phyloP scores from a whole-genome alignment of 345 rosid species.

The Aegle marmelos region DNA sequence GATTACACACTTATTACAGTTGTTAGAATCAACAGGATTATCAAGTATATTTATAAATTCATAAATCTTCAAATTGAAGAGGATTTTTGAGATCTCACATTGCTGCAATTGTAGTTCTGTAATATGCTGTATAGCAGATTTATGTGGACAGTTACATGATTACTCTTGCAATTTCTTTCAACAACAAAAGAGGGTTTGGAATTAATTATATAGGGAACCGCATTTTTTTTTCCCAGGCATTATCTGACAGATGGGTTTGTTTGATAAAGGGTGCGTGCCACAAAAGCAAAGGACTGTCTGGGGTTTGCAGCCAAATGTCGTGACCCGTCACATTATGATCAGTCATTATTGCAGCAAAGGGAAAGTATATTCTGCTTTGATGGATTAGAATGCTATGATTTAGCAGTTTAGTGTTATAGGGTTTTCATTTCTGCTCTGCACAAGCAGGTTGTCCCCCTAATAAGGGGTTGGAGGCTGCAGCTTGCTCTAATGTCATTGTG shows the following conservation, averaged over 20 bases:
- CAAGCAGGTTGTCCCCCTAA: conserved; percentile 47
- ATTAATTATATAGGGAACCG: no score
- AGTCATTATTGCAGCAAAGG: conserved; percentile 55
- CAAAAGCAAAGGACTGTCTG: conserved; percentile 36
- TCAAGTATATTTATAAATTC: no score
- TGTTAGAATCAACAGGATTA: no score
- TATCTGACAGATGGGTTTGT: conserved; percentile 30
- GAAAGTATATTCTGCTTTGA: conserved; percentile 44
- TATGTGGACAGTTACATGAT: no score
- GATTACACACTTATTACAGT: no score
- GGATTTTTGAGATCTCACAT: no score
- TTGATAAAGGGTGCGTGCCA: conserved; percentile 40
- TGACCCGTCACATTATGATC: conserved; percentile 52
- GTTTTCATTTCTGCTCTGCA: conserved; percentile 45
- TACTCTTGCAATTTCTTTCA: no score
- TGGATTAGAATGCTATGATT: conserved; percentile 36
- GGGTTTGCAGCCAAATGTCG: conserved; percentile 37
- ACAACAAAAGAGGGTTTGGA: no score
- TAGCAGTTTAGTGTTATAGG: conserved; percentile 46
- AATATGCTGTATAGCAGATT: no score
- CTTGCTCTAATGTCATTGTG: conserved; percentile 41
- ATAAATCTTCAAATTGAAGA: no score
- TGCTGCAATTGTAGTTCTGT: no score
- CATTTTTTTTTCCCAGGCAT: no score
- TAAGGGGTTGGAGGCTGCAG: conserved; percentile 44